phyloP scores from a whole-genome alignment of 1,284 basidiomycete species.

The Porphyrellus sp. region DNA sequence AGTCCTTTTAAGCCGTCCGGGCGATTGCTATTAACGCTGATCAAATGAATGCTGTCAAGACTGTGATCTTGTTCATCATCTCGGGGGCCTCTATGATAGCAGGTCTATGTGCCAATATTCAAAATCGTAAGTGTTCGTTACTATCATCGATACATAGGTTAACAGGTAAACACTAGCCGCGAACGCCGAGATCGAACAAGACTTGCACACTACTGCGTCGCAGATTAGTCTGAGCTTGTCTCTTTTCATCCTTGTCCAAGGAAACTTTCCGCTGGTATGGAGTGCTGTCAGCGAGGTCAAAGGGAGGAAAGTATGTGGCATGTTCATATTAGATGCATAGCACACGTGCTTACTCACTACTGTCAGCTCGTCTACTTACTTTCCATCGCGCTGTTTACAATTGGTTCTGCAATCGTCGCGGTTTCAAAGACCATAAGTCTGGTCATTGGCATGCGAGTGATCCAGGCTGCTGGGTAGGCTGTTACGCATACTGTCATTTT shows the following conservation, averaged over 20 bases:
- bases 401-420: conserved; percentile 66
- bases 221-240: conserved; percentile 76
- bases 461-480: conserved; percentile 63
- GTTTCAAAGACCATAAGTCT: conserved; percentile 58
- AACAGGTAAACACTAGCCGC: conserved; percentile 43
- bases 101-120: conserved; percentile 66
- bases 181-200: conserved; percentile 63
- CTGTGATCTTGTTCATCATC: conserved; percentile 53
- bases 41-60: conserved; percentile 36
- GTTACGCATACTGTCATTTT: neutral
- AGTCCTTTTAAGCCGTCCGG: neutral
- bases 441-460: conserved; percentile 70
- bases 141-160: conserved; percentile 5
- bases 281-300: conserved; percentile 74
- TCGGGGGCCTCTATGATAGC: conserved; percentile 66
- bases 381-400: conserved; percentile 58
- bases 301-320: conserved; percentile 61
- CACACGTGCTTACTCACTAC: neutral
- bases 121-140: conserved; percentile 52
- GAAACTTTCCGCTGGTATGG: conserved; percentile 67
- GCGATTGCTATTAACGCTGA: neutral
- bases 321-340: neutral
- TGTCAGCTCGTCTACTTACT: conserved; percentile 62
- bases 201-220: conserved; percentile 63
- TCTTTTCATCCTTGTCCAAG: conserved; percentile 77